Base-by-base conservation (phyloP, 2,329 filamentous ascomycete genomes). In the Curvularia spicifera region DNA sequence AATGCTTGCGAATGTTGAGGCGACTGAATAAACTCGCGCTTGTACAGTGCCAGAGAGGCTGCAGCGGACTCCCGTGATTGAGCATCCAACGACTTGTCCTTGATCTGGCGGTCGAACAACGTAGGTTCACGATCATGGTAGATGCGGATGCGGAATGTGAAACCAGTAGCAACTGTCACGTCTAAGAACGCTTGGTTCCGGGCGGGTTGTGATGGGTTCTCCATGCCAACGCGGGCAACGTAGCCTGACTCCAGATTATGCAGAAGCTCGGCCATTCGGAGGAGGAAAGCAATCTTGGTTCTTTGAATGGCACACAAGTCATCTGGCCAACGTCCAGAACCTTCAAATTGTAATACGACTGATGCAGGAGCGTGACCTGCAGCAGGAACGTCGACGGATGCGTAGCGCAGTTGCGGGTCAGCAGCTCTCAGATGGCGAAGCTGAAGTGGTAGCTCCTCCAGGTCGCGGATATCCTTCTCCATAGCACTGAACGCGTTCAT, bases 241-340 rank as follows among this genome's bases (percentile, higher is more conserved):
- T 92, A 82, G 42, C 81, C 83, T 8, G 84, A 81, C 39, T 88
- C 85, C 2, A 82, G 78, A 18, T 85, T 83, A 67, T 88, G 86
- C 3, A 97, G 79, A 4, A 95, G 83, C 51, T 89, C 87, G 49
- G 88, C 87, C 56, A 97, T 87, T 68, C 87, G 89, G 8, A 89
- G 76, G 9, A 91, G 82, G 72, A 99, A 96, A 3, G 96, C 95
- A 39, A 96, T 85, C 77, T 99, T 99, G 12, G 93, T 93, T 71
- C 93, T 87, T 75, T 99, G 95, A 55, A 98, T 97, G 5, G 94
- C 93, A 3, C 86, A 86, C 8, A 98, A 79, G 71, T 96, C 92
- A 72, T 98, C 93, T 0, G 95, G 95, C 95, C 95, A 99, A 66
- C 91, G 89, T 45, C 88, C 89, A 6, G 95, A 98, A 4, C 90